Conservation (phyloP, 2,329 filamentous ascomycete species). For the Aspergillus sp. region DNA sequence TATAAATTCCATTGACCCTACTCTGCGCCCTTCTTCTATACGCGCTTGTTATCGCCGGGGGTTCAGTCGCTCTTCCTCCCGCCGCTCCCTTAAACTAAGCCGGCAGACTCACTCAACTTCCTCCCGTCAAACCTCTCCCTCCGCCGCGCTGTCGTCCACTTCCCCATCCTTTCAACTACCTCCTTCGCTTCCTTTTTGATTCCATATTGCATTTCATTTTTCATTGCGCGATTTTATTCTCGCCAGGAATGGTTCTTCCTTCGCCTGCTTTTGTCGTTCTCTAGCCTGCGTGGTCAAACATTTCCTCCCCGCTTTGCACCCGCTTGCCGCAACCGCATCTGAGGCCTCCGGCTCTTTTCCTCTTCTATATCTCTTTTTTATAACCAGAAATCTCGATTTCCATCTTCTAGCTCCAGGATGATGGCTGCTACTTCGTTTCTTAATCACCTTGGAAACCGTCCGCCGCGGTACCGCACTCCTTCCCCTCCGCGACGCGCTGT, state of each 20-base stretch:
- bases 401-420: conserved; percentile 21
- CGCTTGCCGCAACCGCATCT: conserved; percentile 29
- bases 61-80: background rate
- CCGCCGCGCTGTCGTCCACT: conserved; percentile 17
- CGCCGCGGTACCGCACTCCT: conserved; percentile 40
- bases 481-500: conserved; percentile 42
- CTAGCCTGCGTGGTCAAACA: conserved; percentile 36
- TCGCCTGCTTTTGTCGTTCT: conserved; percentile 31
- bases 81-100: conserved; percentile 2
- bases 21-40: background rate
- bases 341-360: conserved; percentile 10
- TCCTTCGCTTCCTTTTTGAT: conserved; percentile 11
- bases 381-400: conserved; percentile 1
- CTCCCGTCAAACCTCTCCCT: conserved; percentile 16
- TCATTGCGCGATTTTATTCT: conserved; percentile 18
- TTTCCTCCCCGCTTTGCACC: conserved; percentile 33
- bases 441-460: conserved; percentile 28
- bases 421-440: conserved; percentile 35
- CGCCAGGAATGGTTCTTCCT: conserved; percentile 36
- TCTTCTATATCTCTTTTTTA: conserved; percentile 11
- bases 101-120: conserved; percentile 7
- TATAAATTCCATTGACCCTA: conserved; percentile 7
- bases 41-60: conserved; percentile 8
- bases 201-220: conserved; percentile 15
- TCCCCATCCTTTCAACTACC: conserved; percentile 13